Percentiles rank a stretch among this genome's conserved stretches.
Conservation (phyloP, 2,329 filamentous ascomycete genomes). For the Colletotrichum truncatum region DNA sequence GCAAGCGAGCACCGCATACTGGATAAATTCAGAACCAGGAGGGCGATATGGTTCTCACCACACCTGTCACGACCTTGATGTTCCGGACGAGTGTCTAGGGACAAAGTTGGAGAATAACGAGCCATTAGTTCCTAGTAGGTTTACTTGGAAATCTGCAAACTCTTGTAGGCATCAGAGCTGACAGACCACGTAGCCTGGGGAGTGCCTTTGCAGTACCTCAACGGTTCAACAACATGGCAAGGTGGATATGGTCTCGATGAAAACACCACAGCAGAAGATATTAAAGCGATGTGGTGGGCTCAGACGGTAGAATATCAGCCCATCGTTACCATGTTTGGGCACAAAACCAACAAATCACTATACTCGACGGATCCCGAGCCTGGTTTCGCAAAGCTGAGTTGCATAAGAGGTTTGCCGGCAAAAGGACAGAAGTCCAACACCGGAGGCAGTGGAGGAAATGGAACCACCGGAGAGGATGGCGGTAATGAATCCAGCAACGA, state of each 20-base stretch:
- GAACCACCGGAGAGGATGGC: too few relatives aligned
- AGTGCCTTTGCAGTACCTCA: neutral
- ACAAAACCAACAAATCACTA: neutral
- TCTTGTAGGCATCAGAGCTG: neutral
- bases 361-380: neutral
- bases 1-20: neutral
- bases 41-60: neutral
- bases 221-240: neutral
- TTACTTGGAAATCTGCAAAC: neutral
- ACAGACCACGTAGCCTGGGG: neutral
- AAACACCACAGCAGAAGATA: neutral
- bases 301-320: neutral
- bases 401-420: neutral
- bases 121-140: neutral
- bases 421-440: neutral
- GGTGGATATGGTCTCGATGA: neutral
- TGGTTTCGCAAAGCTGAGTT: slow-evolving; percentile 3
- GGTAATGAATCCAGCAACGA: neutral
- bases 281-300: neutral
- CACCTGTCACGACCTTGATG: neutral
- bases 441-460: neutral
- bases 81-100: neutral
- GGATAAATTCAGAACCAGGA: neutral
- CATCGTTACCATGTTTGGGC: neutral
- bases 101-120: neutral